Percentiles rank a stretch among this genome's conserved stretches.
These are phyloP conservation scores for Circinella minor DNA, from an alignment of 371 early-diverging fungal species.

Conservation along the genomic window DNA sequence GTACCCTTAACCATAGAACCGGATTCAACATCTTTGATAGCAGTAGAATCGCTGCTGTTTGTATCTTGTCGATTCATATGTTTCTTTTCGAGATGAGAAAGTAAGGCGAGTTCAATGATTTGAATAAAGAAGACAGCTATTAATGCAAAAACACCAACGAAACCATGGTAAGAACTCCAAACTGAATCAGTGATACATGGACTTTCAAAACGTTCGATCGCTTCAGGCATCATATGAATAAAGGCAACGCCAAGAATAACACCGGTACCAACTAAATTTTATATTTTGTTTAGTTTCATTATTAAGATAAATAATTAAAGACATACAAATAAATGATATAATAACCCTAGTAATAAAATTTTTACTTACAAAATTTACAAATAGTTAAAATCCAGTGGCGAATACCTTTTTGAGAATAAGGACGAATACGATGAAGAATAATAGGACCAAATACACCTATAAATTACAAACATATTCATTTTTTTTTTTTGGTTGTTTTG, in stretches of 20 bases:
- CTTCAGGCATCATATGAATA: conserved; percentile 70
- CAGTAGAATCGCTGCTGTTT: background rate
- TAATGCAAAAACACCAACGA: conserved; percentile 50
- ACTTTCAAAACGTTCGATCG: conserved; percentile 36
- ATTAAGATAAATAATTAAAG: background rate
- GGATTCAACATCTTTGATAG: conserved; percentile 9
- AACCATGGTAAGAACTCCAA: conserved; percentile 43
- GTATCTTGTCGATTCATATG: background rate
- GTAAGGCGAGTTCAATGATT: conserved; percentile 37
- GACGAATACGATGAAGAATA: conserved; percentile 39
- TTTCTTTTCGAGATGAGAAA: conserved; percentile 32
- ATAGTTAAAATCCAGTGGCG: conserved; percentile 44
- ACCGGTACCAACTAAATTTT: conserved; percentile 71
- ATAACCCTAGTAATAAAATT: too few species aligned
- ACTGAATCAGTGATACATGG: conserved; percentile 39
- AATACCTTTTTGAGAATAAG: conserved; percentile 31
- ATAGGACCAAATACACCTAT: conserved; percentile 50
- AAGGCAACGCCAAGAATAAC: conserved; percentile 82
- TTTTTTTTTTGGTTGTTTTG: background rate
- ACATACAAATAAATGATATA: background rate
- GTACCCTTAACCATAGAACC: background rate
- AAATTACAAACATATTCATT: background rate
- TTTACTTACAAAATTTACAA: conserved; percentile 51
- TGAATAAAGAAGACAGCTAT: conserved; percentile 45
- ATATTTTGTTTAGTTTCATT: background rate